phyloP scores from a whole-genome alignment of 1,284 basidiomycete species.

The Schizophyllum amplum region DNA sequence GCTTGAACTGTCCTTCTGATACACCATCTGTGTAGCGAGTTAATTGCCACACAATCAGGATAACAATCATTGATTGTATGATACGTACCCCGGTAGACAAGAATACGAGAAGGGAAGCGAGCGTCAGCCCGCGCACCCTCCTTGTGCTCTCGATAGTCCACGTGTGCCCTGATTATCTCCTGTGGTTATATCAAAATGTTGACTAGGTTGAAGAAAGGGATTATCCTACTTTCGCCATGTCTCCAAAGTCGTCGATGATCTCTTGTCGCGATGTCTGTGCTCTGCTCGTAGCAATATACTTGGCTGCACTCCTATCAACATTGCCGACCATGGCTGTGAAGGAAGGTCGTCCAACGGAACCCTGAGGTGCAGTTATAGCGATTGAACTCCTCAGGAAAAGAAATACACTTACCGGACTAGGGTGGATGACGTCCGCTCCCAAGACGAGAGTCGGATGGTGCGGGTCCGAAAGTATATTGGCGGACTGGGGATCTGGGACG shows the following conservation, averaged over 20 bases:
- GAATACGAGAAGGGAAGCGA: constrained; percentile 50
- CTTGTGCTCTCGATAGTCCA: constrained; percentile 35
- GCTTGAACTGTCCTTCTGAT: constrained; percentile 70
- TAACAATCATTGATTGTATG: neutral
- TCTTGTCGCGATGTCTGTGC: constrained; percentile 65
- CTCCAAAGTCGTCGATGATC: constrained; percentile 63
- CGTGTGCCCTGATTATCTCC: too few relatives aligned
- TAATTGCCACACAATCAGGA: constrained; percentile 7
- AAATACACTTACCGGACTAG: constrained; percentile 36
- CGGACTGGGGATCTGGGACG: constrained; percentile 55
- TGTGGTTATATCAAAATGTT: neutral
- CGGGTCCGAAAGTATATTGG: constrained; percentile 49
- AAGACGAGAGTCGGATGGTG: constrained; percentile 70
- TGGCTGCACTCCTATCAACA: constrained; percentile 57
- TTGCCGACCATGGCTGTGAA: constrained; percentile 71
- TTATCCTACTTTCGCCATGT: constrained; percentile 38
- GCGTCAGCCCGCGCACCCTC: constrained; percentile 41
- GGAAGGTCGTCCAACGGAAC: constrained; percentile 63
- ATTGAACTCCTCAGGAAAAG: neutral
- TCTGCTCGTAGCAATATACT: constrained; percentile 45
- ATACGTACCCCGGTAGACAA: constrained; percentile 61
- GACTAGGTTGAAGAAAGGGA: neutral
- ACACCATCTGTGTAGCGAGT: constrained; percentile 57
- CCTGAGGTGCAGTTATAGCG: constrained; percentile 15
- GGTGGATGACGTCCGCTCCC: constrained; percentile 72